Evolutionary conservation across 345 rosid species (phyloP), one percentile per base, ranked within the genome.

Genomic region (Punica granatum): DNA sequence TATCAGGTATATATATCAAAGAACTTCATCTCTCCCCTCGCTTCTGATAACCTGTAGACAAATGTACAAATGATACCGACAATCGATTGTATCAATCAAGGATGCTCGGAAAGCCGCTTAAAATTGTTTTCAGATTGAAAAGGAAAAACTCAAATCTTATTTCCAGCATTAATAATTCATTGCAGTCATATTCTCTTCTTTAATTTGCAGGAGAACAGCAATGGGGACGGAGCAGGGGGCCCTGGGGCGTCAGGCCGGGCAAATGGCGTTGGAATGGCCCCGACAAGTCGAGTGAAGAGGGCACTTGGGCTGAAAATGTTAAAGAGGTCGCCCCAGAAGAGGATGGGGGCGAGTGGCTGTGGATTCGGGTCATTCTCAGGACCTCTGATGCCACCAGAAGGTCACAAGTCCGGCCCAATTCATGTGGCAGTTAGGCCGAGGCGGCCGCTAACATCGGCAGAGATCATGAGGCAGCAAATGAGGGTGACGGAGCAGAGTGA

Each of bases 391-490:
- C 93, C 90, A 14, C 70, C 44, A 32, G 73, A 28, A 16, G 69
- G 21, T 10, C 72, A 65, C 1, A 66, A 72, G 16, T 4, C 73
- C 9, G 78, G 84, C 68, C 81, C 83, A 1, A 78, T 10, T 70
- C 80, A 31, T 80, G 72, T 1, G 63, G 60, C 7, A 43, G 75
- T 77, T 31, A 81, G 92, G 60, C 85, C 92, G 0, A 75, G 87
- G 67, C 69, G 98, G 43, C 98, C 94, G 1, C 56, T 89, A 60
- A 90, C 97, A 2, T 89, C 94, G 13, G 98, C 96, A 0, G 98
- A 93, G 87, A 85, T 93, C 41, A 90, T 93, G 96, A 87, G 96
- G 78, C 82, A 84, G 67, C 99, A 93, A 65, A 90, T 93, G 97
- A 73, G 80, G 77, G 97, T 94, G 33, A 86, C 92, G 30, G 99